A percentile compares a stretch with the other conserved stretches of the same genome.
phyloP scores from a whole-genome alignment of 1,139 yeast species.

The Pichia sp. region DNA sequence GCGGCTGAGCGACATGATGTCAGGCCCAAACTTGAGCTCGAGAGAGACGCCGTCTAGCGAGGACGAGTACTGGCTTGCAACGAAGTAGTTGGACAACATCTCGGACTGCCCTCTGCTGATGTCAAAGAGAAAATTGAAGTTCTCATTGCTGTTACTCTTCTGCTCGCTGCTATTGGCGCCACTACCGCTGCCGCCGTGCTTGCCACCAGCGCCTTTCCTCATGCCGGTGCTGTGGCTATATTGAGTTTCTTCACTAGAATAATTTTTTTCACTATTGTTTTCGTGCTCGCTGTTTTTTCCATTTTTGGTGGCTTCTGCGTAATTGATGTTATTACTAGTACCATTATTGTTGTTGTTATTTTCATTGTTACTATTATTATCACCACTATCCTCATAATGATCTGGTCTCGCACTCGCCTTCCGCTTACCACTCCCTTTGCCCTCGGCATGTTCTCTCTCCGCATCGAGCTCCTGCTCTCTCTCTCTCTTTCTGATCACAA shows the following conservation, averaged over 20 bases:
- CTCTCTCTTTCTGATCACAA: constrained; percentile 6
- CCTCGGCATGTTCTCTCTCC: neutral
- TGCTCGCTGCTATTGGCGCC: neutral
- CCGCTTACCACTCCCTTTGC: neutral
- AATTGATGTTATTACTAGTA: neutral
- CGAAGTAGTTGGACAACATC: constrained; percentile 9
- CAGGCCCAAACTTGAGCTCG: neutral
- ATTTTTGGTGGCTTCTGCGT: neutral
- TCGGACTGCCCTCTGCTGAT: constrained; percentile 9
- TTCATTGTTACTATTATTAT: neutral
- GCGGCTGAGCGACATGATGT: constrained; percentile 3
- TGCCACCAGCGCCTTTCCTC: no score
- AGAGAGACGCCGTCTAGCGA: neutral
- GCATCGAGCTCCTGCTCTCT: neutral
- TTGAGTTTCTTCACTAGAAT: neutral
- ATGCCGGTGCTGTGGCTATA: no score
- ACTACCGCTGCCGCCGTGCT: no score
- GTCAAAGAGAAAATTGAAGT: constrained; percentile 12
- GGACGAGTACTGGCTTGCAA: constrained; percentile 11
- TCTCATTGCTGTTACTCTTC: constrained; percentile 6
- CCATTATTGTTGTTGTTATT: neutral
- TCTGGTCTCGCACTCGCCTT: neutral
- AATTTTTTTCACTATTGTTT: neutral
- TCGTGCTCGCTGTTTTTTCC: neutral
- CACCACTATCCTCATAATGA: neutral